phyloP scores from a whole-genome alignment of 2,329 filamentous ascomycete species.

The Niveomyces coronatus region DNA sequence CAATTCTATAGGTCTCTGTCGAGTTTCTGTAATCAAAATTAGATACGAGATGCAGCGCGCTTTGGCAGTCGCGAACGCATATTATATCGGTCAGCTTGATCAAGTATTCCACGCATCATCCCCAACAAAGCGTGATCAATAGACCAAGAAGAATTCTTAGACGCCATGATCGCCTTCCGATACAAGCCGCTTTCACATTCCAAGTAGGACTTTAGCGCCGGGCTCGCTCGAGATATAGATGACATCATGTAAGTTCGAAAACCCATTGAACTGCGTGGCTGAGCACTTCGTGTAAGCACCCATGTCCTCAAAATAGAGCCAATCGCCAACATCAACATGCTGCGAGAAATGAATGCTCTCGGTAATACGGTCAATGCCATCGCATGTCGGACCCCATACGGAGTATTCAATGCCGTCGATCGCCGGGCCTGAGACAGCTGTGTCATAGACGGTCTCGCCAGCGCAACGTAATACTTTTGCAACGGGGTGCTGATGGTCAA shows the following conservation, averaged over 20 bases:
- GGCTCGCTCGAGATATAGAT: conserved; percentile 93
- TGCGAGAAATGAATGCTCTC: conserved; percentile 68
- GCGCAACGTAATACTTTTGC: conserved; percentile 67
- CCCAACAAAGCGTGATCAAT: too few species aligned
- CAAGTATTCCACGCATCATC: too few species aligned
- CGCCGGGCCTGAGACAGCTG: conserved; percentile 36
- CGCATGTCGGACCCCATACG: conserved; percentile 96
- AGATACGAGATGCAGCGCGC: too few species aligned
- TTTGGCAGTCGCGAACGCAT: too few species aligned
- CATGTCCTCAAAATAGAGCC: conserved; percentile 99
- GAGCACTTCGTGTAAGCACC: conserved; percentile 98
- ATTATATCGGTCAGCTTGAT: too few species aligned
- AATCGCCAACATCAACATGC: conserved; percentile 83
- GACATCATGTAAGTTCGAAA: conserved; percentile 83
- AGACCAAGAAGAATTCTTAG: too few species aligned
- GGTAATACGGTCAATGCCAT: conserved; percentile 92
- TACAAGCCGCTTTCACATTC: conserved; percentile 12
- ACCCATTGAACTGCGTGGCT: conserved; percentile 95
- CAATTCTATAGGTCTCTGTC: background rate
- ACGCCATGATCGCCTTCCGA: background rate
- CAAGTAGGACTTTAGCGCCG: conserved; percentile 66
- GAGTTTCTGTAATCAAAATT: too few species aligned
- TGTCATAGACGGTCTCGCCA: conserved; percentile 48
- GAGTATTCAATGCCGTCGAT: conserved; percentile 67
- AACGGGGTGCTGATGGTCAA: conserved; percentile 88